These are phyloP conservation scores for Penicillium sp. DNA, from an alignment of 2,329 filamentous ascomycete species.

Conservation along the genomic window DNA sequence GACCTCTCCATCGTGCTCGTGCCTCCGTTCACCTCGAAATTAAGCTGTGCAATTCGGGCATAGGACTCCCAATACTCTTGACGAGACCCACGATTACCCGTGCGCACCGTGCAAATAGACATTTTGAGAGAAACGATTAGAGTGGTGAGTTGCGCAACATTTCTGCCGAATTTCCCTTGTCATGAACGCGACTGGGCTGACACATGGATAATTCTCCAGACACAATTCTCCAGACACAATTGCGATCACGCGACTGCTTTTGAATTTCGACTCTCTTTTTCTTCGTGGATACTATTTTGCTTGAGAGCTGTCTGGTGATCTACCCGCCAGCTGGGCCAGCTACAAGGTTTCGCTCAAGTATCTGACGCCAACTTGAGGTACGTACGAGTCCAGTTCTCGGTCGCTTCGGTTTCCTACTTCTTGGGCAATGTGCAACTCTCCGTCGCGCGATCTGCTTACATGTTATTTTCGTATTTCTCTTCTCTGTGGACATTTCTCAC, in stretches of 20 bases:
- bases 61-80: slow-evolving; percentile 9
- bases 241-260: slow-evolving; percentile 8
- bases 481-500: not conserved
- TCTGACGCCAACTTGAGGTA: not conserved
- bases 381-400: not conserved
- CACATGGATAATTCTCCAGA: not conserved
- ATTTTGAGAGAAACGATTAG: slow-evolving; percentile 21
- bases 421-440: not conserved
- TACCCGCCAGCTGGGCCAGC: not conserved
- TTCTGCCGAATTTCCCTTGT: not conserved
- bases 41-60: not conserved
- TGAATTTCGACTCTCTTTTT: slow-evolving; percentile 1
- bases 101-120: slow-evolving; percentile 28
- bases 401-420: not conserved
- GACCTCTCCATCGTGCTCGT: not conserved
- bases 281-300: not conserved
- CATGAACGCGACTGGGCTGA: slow-evolving; percentile 5
- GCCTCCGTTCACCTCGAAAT: not conserved
- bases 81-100: slow-evolving; percentile 26
- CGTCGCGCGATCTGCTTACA: not conserved
- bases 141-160: slow-evolving; percentile 30
- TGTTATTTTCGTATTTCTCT: not conserved
- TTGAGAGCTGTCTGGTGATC: not conserved
- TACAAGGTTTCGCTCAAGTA: not conserved
- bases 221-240: slow-evolving; percentile 1